Percentiles rank a stretch among this genome's conserved stretches.
Conservation (phyloP, 306 rosid species). For the Cicer cuneatum region DNA sequence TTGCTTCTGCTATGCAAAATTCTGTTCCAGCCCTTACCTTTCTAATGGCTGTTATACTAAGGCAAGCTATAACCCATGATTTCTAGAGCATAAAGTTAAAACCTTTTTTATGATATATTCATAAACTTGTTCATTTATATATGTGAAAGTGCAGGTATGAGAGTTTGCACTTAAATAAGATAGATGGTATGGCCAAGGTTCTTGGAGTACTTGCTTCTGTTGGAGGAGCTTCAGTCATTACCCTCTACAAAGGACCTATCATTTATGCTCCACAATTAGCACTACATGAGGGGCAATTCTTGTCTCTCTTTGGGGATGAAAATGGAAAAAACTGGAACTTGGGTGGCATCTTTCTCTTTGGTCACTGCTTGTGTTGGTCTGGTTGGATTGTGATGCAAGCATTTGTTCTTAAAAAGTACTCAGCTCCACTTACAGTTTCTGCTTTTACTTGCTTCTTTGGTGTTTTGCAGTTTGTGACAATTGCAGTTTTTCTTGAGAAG, state of each 20-base stretch:
- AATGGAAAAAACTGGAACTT: conserved; percentile 60
- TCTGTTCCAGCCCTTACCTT: conserved; percentile 83
- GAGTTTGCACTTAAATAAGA: conserved; percentile 56
- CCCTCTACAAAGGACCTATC: conserved; percentile 75
- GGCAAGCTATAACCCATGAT: conserved; percentile 51
- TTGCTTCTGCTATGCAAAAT: conserved; percentile 75
- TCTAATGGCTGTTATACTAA: conserved; percentile 67
- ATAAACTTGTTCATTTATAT: conserved; percentile 26
- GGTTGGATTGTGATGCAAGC: conserved; percentile 74
- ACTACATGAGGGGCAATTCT: conserved; percentile 38
- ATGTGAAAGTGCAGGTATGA: conserved; percentile 59
- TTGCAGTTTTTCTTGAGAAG: conserved; percentile 51
- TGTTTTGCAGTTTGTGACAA: conserved; percentile 49
- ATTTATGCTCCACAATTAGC: conserved; percentile 57
- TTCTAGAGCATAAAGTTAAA: conserved; percentile 6
- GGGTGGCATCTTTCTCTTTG: conserved; percentile 69
- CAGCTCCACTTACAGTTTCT: conserved; percentile 57
- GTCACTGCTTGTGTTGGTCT: conserved; percentile 73
- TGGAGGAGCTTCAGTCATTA: conserved; percentile 71
- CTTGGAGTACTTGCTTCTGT: conserved; percentile 75
- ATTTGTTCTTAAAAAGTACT: conserved; percentile 51
- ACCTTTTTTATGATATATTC: background rate
- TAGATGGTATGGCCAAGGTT: conserved; percentile 75
- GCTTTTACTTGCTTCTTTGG: conserved; percentile 67
- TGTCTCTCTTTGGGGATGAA: conserved; percentile 51